A percentile compares a stretch with the other conserved stretches of the same genome.
These are phyloP conservation scores for Malus fusca DNA, from an alignment of 306 rosid genomes.

Conservation along the genomic window DNA sequence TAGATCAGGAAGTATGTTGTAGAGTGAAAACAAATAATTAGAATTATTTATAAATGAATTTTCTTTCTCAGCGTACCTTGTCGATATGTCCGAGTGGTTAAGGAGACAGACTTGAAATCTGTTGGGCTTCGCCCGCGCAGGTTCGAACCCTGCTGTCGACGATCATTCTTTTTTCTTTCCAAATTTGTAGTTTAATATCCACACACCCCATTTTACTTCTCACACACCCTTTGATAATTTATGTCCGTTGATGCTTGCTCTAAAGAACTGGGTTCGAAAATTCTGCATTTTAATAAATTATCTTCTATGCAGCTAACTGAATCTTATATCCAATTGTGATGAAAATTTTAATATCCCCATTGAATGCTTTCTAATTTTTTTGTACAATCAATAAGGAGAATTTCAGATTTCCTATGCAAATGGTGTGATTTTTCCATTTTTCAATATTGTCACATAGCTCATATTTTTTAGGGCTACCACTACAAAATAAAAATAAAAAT, in stretches of 20 bases:
- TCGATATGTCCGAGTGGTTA: conserved; percentile 20
- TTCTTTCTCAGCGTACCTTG: rapidly evolving
- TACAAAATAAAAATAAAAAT: too few relatives aligned
- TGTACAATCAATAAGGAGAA: too few relatives aligned
- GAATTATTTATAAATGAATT: background rate
- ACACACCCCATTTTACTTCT: too few relatives aligned
- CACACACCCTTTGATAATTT: too few relatives aligned
- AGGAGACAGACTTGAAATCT: conserved; percentile 27
- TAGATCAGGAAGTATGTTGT: background rate
- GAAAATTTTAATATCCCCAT: too few relatives aligned
- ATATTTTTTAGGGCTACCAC: too few relatives aligned
- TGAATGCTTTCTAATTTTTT: too few relatives aligned
- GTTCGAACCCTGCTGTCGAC: conserved; percentile 21
- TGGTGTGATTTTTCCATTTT: background rate
- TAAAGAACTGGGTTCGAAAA: too few relatives aligned
- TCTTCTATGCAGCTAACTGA: too few relatives aligned
- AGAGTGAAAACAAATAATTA: background rate
- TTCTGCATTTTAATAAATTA: too few relatives aligned
- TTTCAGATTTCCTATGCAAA: too few relatives aligned
- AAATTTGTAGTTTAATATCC: background rate
- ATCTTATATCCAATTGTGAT: too few relatives aligned
- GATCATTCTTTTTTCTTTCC: background rate
- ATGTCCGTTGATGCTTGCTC: background rate
- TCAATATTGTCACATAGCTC: background rate
- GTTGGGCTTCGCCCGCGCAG: conserved; percentile 28